Evolutionary conservation across 2,329 filamentous ascomycete genomes (phyloP), one percentile per base, ranked within the genome.

Genomic region (Chaetomium strumarium): DNA sequence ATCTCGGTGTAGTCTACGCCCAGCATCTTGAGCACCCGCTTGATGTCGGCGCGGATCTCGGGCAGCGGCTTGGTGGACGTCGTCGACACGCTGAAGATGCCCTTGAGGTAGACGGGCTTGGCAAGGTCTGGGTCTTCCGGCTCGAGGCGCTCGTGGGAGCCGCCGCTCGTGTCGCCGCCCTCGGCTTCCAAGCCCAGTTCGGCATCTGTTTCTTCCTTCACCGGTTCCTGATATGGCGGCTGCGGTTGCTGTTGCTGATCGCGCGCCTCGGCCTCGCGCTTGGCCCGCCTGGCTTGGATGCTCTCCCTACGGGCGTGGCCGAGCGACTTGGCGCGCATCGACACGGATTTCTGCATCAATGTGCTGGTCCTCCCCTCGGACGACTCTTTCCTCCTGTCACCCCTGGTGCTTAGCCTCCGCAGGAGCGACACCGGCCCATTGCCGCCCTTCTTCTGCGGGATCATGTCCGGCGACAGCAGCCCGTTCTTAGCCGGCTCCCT

Each of bases 101-200:
- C 93, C 70, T 97, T 99, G 52, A 99, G 80, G 68, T 87, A 97
- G 3, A 97, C 93, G 0, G 93, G 93, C 68, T 96, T 96, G 49
- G 92, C 85, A 55, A 92, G 81, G 60, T 95, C 90, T 5, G 86
- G 84, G 60, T 81, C 83, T 56, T 82, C 57, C 14, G 55, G 52
- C 38, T 58, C 78, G 10, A 85, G 68, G 20, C 79, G 72, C 38
- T 85, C 82, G 2, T 77, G 81, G 9, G 82, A 85, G 29, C 77
- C 69, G 3, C 80, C 79, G 53, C 80, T 84, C 13, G 57, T 62
- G 19, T 62, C 61, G 42, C 59, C 61, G 50, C 49, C 59, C 29
- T 57, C 57, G 30, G 47, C 51, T 4, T 56, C 58, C 10, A 38
- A 51, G 10, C 49, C 46, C 24, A 89, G 72, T 52, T 96, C 90